Conservation (phyloP, 2,329 filamentous ascomycete species). For the Diaporthe nobilis region DNA sequence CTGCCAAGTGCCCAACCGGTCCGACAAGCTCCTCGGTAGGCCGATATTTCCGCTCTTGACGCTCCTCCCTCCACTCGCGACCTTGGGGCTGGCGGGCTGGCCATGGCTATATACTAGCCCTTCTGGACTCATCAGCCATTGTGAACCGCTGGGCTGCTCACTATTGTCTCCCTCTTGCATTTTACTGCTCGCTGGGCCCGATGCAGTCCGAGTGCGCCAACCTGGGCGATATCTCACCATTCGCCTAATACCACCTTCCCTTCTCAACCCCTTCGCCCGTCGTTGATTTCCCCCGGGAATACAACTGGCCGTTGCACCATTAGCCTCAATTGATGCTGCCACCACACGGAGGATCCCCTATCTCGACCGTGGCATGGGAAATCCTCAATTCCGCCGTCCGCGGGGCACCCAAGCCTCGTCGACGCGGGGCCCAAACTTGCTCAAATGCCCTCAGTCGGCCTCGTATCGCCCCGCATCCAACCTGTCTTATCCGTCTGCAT, state of each 20-base stretch:
- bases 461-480: slow-evolving; percentile 12
- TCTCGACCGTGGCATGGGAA: not conserved
- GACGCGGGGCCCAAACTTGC: not conserved
- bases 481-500: not conserved
- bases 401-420: not conserved
- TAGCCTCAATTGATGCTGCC: not conserved
- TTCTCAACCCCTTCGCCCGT: slow-evolving; percentile 20
- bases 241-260: slow-evolving; percentile 27
- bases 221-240: slow-evolving; percentile 5
- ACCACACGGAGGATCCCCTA: not conserved
- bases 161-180: not conserved
- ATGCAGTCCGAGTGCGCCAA: not conserved
- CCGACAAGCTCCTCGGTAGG: not conserved
- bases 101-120: not conserved
- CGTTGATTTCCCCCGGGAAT: not conserved
- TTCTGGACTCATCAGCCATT: not conserved
- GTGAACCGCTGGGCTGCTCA: not conserved
- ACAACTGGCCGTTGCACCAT: slow-evolving; percentile 8
- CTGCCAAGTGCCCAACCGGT: not conserved
- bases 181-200: not conserved
- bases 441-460: slow-evolving; percentile 17
- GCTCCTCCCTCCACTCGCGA: not conserved
- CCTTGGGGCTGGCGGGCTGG: not conserved
- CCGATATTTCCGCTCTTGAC: not conserved
- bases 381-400: slow-evolving; percentile 7